phyloP scores from a whole-genome alignment of 768 basidiomycete species.

The Trametopsis cervina region DNA sequence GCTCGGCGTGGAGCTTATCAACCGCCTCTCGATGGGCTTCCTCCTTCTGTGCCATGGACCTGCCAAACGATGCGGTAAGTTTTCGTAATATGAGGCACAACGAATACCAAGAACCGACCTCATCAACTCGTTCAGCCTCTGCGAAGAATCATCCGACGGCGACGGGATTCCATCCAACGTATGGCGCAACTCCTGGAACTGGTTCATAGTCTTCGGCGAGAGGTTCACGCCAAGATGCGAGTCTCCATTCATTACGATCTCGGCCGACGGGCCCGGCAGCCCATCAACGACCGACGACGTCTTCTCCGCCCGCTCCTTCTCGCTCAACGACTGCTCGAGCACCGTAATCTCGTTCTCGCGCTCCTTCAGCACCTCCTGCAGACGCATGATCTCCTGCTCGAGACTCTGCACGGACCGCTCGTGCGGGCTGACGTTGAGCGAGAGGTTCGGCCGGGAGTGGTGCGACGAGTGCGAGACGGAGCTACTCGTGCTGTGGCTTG shows the following conservation, averaged over 20 bases:
- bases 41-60: conserved; percentile 98
- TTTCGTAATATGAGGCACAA: conserved; percentile 1
- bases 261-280: conserved; percentile 10
- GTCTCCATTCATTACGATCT: conserved; percentile 8
- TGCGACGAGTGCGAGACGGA: conserved; percentile 51
- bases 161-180: conserved; percentile 41
- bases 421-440: conserved; percentile 36
- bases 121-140: conserved; percentile 88
- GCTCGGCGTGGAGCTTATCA: conserved; percentile 60
- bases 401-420: conserved; percentile 81
- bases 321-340: conserved; percentile 52
- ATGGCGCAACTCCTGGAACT: conserved; percentile 68
- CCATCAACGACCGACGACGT: conserved; percentile 7
- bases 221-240: conserved; percentile 30
- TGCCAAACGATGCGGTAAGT: conserved; percentile 26
- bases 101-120: conserved; percentile 35
- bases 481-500: conserved; percentile 68
- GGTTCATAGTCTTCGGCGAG: conserved; percentile 66
- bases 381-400: conserved; percentile 91
- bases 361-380: conserved; percentile 88
- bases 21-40: conserved; percentile 80
- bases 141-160: conserved; percentile 55
- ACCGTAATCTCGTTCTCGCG: conserved; percentile 84
- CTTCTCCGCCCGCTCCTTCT: conserved; percentile 22
- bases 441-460: conserved; percentile 48